These are phyloP conservation scores for Pichia sp. DNA, from an alignment of 1,139 yeast species.

Conservation along the genomic window DNA sequence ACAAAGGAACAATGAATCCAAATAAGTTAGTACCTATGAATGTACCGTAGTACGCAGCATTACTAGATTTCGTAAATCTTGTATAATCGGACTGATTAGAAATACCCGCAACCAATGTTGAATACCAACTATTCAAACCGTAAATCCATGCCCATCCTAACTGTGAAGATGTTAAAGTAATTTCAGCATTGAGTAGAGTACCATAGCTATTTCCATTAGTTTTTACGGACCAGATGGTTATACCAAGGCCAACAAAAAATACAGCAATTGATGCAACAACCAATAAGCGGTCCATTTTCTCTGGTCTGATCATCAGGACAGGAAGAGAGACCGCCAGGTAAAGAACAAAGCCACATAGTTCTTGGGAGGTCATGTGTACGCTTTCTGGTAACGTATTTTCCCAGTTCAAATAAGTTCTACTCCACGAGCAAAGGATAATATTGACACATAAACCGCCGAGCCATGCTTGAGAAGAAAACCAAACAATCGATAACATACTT, in stretches of 20 bases:
- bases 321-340: constrained; percentile 1
- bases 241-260: neutral
- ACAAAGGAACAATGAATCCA: neutral
- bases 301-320: neutral
- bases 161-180: neutral
- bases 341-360: constrained; percentile 1
- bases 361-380: neutral
- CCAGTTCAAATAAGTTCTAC: neutral
- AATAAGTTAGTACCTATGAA: neutral
- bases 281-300: neutral
- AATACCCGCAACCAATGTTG: neutral
- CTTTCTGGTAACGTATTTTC: constrained; percentile 3
- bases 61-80: neutral
- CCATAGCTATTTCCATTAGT: neutral
- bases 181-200: neutral
- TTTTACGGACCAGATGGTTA: constrained; percentile 1
- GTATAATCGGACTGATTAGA: constrained; percentile 4
- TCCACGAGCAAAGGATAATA: constrained; percentile 1
- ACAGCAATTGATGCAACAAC: neutral
- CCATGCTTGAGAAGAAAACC: constrained; percentile 4
- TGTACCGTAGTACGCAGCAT: neutral
- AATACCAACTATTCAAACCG: constrained; percentile 4
- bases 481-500: constrained; percentile 4
- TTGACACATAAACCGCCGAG: constrained; percentile 2
- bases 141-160: constrained; percentile 3